phyloP scores from a whole-genome alignment of 208 protist genomes.

The Leishmania amazonensis region DNA sequence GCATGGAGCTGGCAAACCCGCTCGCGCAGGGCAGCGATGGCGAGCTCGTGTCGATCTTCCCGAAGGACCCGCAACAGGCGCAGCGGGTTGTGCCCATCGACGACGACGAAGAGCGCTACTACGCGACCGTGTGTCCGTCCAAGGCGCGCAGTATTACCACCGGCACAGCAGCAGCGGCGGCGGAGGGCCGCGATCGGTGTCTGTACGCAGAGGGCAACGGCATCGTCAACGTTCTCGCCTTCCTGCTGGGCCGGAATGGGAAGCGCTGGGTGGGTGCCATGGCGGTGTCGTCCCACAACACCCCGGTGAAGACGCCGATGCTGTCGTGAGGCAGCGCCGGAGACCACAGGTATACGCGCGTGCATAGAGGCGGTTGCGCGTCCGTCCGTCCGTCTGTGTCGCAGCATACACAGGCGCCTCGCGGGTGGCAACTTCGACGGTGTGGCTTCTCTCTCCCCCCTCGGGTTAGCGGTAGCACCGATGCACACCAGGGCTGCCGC shows the following conservation, averaged over 20 bases:
- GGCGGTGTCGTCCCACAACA: conserved; percentile 55
- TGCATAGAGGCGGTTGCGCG: not conserved
- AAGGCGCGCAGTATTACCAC: conserved; percentile 21
- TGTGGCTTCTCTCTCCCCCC: no score
- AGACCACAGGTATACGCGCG: not conserved
- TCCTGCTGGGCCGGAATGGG: conserved; percentile 30
- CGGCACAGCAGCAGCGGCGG: conserved; percentile 8
- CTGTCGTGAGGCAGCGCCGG: conserved; percentile 16
- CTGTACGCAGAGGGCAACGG: conserved; percentile 55
- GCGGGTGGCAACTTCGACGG: no score
- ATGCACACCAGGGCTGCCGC: not conserved
- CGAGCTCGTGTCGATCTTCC: conserved; percentile 69
- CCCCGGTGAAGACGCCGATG: conserved; percentile 48
- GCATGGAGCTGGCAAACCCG: conserved; percentile 77
- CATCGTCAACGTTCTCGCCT: conserved; percentile 48
- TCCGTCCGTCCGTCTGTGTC: not conserved
- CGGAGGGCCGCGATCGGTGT: conserved; percentile 18
- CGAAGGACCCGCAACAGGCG: conserved; percentile 22
- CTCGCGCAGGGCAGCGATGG: conserved; percentile 62
- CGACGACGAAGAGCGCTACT: conserved; percentile 45
- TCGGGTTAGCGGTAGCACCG: no score
- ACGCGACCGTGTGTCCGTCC: conserved; percentile 34
- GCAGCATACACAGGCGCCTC: not conserved
- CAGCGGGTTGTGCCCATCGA: conserved; percentile 28
- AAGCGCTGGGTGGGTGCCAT: conserved; percentile 56